Base-by-base conservation (phyloP, 1,139 yeast species). In the Magnusiomyces suaveolens region DNA sequence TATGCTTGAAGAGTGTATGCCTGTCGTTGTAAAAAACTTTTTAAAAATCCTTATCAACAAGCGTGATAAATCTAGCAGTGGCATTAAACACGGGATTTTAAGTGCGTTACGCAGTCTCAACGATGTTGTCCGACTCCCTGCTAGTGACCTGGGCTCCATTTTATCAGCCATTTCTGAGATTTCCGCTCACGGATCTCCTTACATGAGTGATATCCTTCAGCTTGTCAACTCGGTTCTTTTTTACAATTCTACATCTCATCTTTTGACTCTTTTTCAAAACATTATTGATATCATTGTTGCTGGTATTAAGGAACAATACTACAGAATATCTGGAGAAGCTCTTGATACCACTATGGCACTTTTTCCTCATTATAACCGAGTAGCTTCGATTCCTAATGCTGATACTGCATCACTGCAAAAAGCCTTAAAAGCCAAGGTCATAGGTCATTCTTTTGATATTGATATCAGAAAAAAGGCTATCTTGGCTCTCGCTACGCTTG, bases 391-490 rank as follows among this genome's bases (percentile, higher is more conserved):
- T 24, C 52, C 50, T 4, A 38, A 20, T 8, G 53, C 20, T 8
- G 44, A 48, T 25, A 48, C 51, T n/a, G 16, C 51, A 2, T n/a
- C 53, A 29, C 50, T 68, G 18, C 63, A 60, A 33, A 54, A 61
- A 1, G 63, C 68, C 6, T 63, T 75, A 24, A 56, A 70, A 1
- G 68, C 66, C n/a, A 77, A 75, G 53, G 70, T 75, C 3, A 60
- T 68, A 1, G 72, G 73, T 48, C 73, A 75, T 48, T 69, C 71
- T 16, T 73, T 74, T 55, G 79, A 83, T 6, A 69, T 77, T 56
- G 84, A 80, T 51, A 73, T 81, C 20, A 70, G 83, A 51, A 78
- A 76, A 57, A 70, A 70, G 50, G 74, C 82, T 6, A 69, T 81
- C 12, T 55, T 58, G 18, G 69, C 73, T 6, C 62, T 78, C 10